phyloP scores from a whole-genome alignment of 1,284 basidiomycete species.

The Sphaerobolus stellatus region DNA sequence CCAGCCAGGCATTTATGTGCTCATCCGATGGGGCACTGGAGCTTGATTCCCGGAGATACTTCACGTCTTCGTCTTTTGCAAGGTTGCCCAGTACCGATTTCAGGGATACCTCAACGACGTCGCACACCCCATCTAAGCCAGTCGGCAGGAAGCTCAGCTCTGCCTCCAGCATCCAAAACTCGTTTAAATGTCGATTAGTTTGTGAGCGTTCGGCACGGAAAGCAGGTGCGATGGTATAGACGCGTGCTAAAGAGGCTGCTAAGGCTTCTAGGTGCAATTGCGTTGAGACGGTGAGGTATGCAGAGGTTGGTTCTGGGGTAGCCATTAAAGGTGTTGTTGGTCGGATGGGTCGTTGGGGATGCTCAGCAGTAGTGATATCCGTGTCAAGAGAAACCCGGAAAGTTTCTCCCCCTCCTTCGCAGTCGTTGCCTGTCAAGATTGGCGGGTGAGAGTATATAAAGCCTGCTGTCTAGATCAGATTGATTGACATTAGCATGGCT shows the following conservation, averaged over 20 bases:
- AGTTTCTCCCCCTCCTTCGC: conserved; percentile 96
- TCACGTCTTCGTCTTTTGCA: conserved; percentile 34
- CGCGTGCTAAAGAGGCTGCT: conserved; percentile 73
- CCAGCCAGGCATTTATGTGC: conserved; percentile 38
- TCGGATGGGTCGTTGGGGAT: conserved; percentile 18
- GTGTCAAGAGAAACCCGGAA: conserved; percentile 60
- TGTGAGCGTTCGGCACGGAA: conserved; percentile 91
- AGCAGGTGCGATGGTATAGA: conserved; percentile 88
- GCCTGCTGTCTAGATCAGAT: conserved; percentile 56
- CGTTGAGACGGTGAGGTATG: conserved; percentile 92
- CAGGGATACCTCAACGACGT: conserved; percentile 68
- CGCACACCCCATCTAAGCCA: conserved; percentile 58
- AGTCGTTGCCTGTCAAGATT: conserved; percentile 87
- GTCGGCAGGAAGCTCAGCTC: conserved; percentile 69
- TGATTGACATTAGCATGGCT: conserved; percentile 4
- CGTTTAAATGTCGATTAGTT: conserved; percentile 90
- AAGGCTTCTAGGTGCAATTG: conserved; percentile 95
- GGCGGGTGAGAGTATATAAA: conserved; percentile 85
- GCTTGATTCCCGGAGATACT: conserved; percentile 37
- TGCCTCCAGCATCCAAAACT: conserved; percentile 99
- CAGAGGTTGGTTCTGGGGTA: conserved; percentile 66
- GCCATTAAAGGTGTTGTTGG: conserved; percentile 17
- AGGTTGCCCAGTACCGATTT: conserved; percentile 42
- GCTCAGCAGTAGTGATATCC: conserved; percentile 21
- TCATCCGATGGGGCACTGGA: conserved; percentile 24